Evolutionary conservation across 2,329 filamentous ascomycete species (phyloP).

Genomic region (Aspergillus cejpii): DNA sequence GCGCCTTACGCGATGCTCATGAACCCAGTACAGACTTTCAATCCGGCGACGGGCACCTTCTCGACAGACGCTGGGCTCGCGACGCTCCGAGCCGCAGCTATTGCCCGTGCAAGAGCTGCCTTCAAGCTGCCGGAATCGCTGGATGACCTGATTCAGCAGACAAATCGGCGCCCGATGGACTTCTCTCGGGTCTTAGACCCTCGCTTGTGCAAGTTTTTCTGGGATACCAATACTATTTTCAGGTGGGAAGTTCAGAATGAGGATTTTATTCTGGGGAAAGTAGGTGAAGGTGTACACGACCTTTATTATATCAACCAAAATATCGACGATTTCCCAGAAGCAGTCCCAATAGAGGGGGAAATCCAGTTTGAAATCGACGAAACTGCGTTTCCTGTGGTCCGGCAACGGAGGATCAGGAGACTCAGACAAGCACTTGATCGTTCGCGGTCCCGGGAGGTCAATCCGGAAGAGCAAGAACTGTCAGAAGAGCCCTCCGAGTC

Average conservation of each 20-base stretch:
- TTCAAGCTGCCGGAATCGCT: slow-evolving; percentile 23
- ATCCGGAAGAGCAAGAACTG: neutral
- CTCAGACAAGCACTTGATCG: slow-evolving; percentile 5
- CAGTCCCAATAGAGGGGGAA: slow-evolving; percentile 26
- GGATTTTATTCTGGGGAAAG: slow-evolving; percentile 21
- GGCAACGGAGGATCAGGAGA: slow-evolving; percentile 2
- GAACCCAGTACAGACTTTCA: slow-evolving; percentile 36
- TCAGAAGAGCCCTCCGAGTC: neutral
- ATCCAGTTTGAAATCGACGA: slow-evolving; percentile 30
- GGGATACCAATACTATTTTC: slow-evolving; percentile 28
- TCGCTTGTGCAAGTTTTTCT: slow-evolving; percentile 23
- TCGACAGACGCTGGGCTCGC: slow-evolving; percentile 36
- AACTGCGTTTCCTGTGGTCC: slow-evolving; percentile 1
- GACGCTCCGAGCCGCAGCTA: slow-evolving; percentile 7
- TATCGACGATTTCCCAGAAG: slow-evolving; percentile 27
- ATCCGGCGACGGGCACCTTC: slow-evolving; percentile 41
- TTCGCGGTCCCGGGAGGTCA: neutral
- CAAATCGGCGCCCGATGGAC: slow-evolving; percentile 12
- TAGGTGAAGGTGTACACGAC: slow-evolving; percentile 4
- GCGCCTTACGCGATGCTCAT: slow-evolving; percentile 33
- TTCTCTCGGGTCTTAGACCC: slow-evolving; percentile 20
- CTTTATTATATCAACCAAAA: slow-evolving; percentile 37
- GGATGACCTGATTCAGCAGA: slow-evolving; percentile 25
- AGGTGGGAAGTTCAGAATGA: slow-evolving; percentile 35
- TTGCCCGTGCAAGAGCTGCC: slow-evolving; percentile 2